A percentile compares a stretch with the other conserved stretches of the same genome.
Conservation (phyloP, 495 filamentous ascomycete species). For the Penicillium angulare region DNA sequence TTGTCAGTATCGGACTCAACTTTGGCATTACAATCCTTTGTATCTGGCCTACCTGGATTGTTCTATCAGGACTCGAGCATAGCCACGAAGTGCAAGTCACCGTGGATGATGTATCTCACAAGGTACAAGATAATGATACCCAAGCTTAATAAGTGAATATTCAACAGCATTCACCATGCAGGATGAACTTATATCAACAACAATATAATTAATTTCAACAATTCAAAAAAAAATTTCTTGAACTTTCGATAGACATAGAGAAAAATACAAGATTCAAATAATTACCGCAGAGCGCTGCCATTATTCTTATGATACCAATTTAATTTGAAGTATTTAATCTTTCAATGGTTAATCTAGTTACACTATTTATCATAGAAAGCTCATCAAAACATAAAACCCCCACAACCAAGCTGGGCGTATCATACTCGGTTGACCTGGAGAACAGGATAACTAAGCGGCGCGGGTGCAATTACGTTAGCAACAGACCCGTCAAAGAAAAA, state of each 20-base stretch:
- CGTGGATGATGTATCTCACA: conserved; percentile 16
- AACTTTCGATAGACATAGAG: too few relatives aligned
- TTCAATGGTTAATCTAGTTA: too few relatives aligned
- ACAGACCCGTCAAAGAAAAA: neutral
- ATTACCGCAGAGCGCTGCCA: too few relatives aligned
- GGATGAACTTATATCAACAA: neutral
- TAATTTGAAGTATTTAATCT: neutral
- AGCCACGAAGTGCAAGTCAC: conserved; percentile 32
- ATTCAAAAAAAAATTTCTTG: neutral
- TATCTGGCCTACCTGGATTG: conserved; percentile 34
- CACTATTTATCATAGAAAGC: too few relatives aligned
- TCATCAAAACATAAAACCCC: too few relatives aligned
- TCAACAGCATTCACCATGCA: conserved; percentile 4
- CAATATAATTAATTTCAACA: conserved; percentile 6
- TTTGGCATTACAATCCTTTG: conserved; percentile 33
- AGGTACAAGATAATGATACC: conserved; percentile 5
- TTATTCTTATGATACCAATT: neutral
- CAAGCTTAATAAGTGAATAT: conserved; percentile 3
- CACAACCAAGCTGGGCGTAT: too few relatives aligned
- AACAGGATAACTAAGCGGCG: too few relatives aligned
- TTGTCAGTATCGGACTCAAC: conserved; percentile 35
- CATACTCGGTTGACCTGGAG: too few relatives aligned
- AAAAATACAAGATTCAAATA: too few relatives aligned
- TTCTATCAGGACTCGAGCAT: conserved; percentile 32
- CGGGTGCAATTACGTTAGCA: too few relatives aligned